These are phyloP conservation scores for Xanthoconium purpureum DNA, from an alignment of 768 basidiomycete genomes.

Conservation along the genomic window DNA sequence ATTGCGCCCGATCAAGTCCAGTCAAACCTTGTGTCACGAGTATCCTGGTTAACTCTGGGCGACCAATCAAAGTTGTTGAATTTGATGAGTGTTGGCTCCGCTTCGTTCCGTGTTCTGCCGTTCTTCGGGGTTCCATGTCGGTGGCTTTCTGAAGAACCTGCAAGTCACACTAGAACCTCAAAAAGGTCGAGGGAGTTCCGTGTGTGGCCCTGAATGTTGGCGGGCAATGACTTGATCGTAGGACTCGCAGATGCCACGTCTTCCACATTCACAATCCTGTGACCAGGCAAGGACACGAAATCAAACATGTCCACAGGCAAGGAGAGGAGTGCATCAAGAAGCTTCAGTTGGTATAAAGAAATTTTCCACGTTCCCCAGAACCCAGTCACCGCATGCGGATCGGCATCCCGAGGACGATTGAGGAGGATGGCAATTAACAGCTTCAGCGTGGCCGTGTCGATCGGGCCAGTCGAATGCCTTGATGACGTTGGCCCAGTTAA, in stretches of 20 bases:
- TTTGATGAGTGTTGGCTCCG: too few relatives aligned
- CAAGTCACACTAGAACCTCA: constrained; percentile 69
- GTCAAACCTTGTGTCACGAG: too few relatives aligned
- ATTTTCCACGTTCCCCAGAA: constrained; percentile 89
- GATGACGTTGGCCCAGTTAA: too few relatives aligned
- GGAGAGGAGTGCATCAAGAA: too few relatives aligned
- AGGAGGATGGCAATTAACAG: too few relatives aligned
- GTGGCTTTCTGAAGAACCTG: too few relatives aligned
- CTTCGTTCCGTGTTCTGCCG: too few relatives aligned
- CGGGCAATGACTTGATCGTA: constrained; percentile 86
- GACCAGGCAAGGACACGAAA: constrained; percentile 83
- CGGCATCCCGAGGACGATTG: constrained; percentile 18
- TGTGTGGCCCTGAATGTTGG: constrained; percentile 85
- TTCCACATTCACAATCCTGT: constrained; percentile 81
- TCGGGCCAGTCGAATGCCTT: constrained; percentile 53
- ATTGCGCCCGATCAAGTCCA: too few relatives aligned
- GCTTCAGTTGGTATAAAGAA: constrained; percentile 36
- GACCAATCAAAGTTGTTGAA: too few relatives aligned
- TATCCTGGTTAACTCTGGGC: too few relatives aligned
- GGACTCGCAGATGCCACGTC: constrained; percentile 83
- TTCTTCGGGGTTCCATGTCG: too few relatives aligned
- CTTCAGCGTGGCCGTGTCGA: constrained; percentile 48
- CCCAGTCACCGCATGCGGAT: constrained; percentile 76
- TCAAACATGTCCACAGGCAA: constrained; percentile 90
- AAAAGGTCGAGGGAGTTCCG: constrained; percentile 63